These are phyloP conservation scores for Hyphopichia buzzinii DNA, from an alignment of 1,139 yeast species.

Conservation along the genomic window DNA sequence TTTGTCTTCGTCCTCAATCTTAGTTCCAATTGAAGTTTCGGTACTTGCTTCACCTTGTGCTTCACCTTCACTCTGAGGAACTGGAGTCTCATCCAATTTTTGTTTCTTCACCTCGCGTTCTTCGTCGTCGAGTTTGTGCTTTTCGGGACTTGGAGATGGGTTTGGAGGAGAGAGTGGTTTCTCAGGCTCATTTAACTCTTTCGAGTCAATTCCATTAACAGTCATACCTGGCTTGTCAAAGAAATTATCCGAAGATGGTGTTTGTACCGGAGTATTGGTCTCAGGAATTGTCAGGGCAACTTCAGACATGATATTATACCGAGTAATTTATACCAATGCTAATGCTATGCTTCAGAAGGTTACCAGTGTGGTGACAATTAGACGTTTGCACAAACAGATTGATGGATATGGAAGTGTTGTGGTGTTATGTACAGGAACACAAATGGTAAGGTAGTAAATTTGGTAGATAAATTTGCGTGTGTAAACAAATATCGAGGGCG, in stretches of 20 bases:
- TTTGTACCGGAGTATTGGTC: slow-evolving; percentile 41
- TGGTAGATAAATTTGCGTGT: neutral
- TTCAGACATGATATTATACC: neutral
- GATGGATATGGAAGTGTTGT: no score
- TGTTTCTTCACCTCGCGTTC: slow-evolving; percentile 20
- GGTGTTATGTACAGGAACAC: neutral
- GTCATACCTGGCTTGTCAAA: slow-evolving; percentile 14
- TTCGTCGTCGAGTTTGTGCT: slow-evolving; percentile 30
- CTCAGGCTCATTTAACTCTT: slow-evolving; percentile 19
- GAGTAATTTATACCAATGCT: neutral
- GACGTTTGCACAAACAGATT: no score
- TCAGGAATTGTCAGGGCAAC: slow-evolving; percentile 1
- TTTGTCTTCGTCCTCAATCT: neutral
- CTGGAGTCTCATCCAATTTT: slow-evolving; percentile 16
- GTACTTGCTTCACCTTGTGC: neutral
- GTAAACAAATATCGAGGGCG: neutral
- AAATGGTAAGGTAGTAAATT: neutral
- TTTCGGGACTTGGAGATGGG: slow-evolving; percentile 45
- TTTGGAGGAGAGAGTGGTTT: slow-evolving; percentile 48
- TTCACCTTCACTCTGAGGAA: slow-evolving; percentile 4
- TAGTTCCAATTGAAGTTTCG: neutral
- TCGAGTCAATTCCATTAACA: slow-evolving; percentile 6
- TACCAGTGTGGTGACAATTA: no score
- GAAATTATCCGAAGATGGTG: slow-evolving; percentile 36
- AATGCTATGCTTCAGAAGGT: no score